Conservation (phyloP, 208 protist species). For the Leishmania mexicana region DNA sequence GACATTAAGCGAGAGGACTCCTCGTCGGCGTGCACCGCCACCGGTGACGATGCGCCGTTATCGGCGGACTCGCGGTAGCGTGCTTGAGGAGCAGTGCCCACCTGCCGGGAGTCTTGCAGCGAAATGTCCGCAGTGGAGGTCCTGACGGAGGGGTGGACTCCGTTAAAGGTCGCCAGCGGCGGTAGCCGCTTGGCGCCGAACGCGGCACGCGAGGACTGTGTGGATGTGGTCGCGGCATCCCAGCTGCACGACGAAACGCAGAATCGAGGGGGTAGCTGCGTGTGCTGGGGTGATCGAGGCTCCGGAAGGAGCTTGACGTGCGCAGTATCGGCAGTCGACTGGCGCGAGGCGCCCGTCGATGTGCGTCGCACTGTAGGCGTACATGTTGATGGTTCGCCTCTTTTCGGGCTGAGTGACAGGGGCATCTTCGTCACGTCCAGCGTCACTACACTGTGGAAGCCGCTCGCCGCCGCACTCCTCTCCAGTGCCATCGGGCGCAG, state of each 20-base stretch:
- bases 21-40: neutral
- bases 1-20: neutral
- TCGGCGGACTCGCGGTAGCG: neutral
- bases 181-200: neutral
- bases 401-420: neutral
- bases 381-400: neutral
- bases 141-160: neutral
- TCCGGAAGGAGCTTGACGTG: neutral
- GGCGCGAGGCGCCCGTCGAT: neutral
- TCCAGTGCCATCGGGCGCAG: neutral
- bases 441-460: neutral
- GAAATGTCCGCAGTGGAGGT: neutral
- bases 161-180: conserved; percentile 3
- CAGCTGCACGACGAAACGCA: neutral
- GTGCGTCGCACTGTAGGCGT: neutral
- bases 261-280: neutral
- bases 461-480: neutral
- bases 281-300: neutral
- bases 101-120: neutral
- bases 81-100: neutral
- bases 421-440: neutral
- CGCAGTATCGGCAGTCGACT: neutral
- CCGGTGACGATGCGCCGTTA: neutral
- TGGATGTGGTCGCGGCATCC: neutral
- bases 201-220: neutral